Evolutionary conservation across 768 basidiomycete genomes (phyloP).

Genomic region (Filobasidium wieringae): DNA sequence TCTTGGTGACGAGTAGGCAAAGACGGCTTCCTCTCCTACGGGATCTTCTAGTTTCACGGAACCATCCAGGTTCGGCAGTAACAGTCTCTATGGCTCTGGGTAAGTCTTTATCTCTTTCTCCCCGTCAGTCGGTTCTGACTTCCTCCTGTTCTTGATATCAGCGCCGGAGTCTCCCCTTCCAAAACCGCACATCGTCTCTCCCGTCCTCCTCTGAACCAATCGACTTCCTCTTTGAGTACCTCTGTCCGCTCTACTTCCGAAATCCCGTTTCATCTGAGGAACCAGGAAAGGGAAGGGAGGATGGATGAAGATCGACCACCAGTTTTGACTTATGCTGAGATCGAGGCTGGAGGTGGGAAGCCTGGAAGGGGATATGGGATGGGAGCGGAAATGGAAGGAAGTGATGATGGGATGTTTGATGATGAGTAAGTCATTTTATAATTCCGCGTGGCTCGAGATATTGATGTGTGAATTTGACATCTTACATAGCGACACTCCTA

Average conservation of each 20-base stretch:
- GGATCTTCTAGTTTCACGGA: neutral
- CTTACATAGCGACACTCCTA: neutral
- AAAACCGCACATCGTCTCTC: neutral
- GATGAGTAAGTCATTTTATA: no score
- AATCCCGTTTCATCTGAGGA: conserved; percentile 1
- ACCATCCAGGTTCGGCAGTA: conserved; percentile 6
- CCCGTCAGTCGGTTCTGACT: neutral
- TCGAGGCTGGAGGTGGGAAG: neutral
- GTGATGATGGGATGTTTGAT: no score
- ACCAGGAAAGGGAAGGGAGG: neutral
- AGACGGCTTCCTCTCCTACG: neutral
- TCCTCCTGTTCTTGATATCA: neutral
- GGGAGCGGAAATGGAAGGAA: no score
- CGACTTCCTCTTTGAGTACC: neutral
- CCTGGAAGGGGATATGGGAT: neutral
- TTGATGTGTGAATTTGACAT: neutral
- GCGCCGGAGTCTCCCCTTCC: neutral
- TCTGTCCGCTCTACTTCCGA: neutral
- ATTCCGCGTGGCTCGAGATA: no score
- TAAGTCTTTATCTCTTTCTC: neutral
- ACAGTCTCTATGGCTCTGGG: conserved; percentile 11
- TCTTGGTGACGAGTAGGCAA: neutral
- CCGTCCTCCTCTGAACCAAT: neutral
- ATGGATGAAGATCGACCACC: conserved; percentile 14
- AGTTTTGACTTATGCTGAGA: conserved; percentile 7